Percentiles rank a stretch among this genome's conserved stretches.
Conservation (phyloP, 1,284 basidiomycete species). For the Thelephora terrestris region DNA sequence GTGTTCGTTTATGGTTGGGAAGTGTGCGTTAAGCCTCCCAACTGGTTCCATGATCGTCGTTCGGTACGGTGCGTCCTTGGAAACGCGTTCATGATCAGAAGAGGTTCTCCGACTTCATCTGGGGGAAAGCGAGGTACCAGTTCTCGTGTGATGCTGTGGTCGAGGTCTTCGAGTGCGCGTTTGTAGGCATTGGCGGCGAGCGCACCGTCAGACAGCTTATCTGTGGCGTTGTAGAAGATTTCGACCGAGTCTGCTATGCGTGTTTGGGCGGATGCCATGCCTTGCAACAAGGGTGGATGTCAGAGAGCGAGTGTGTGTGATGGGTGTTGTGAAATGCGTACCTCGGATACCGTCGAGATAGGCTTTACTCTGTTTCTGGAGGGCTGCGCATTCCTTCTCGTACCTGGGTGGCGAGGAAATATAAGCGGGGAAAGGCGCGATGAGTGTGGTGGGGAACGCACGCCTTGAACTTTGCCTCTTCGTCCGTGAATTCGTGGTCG, state of each 20-base stretch:
- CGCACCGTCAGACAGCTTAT: slow-evolving; percentile 81
- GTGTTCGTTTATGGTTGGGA: slow-evolving; percentile 89
- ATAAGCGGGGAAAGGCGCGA: slow-evolving; percentile 3
- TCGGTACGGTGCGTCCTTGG: slow-evolving; percentile 85
- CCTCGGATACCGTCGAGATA: slow-evolving; percentile 94
- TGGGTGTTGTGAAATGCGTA: slow-evolving; percentile 25
- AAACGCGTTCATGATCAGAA: not conserved
- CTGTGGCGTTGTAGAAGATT: slow-evolving; percentile 84
- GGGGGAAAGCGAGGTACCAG: slow-evolving; percentile 43
- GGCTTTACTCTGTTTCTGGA: slow-evolving; percentile 94
- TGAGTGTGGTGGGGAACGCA: slow-evolving; percentile 34
- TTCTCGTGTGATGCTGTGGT: slow-evolving; percentile 77
- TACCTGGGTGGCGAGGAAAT: slow-evolving; percentile 40
- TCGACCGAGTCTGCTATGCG: slow-evolving; percentile 92
- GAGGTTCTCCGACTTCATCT: not conserved
- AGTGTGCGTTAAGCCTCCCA: slow-evolving; percentile 94
- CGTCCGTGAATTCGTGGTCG: slow-evolving; percentile 88
- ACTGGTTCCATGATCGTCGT: slow-evolving; percentile 93
- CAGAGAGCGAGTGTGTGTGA: not conserved
- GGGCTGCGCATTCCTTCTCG: slow-evolving; percentile 85
- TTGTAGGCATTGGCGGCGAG: slow-evolving; percentile 98
- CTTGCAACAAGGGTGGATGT: slow-evolving; percentile 27
- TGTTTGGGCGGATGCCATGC: slow-evolving; percentile 89
- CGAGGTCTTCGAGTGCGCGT: slow-evolving; percentile 89
- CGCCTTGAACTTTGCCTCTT: slow-evolving; percentile 86